A percentile compares a stretch with the other conserved stretches of the same genome.
Conservation (phyloP, 176 grass and related monocot species). For the Triticum turgidum region DNA sequence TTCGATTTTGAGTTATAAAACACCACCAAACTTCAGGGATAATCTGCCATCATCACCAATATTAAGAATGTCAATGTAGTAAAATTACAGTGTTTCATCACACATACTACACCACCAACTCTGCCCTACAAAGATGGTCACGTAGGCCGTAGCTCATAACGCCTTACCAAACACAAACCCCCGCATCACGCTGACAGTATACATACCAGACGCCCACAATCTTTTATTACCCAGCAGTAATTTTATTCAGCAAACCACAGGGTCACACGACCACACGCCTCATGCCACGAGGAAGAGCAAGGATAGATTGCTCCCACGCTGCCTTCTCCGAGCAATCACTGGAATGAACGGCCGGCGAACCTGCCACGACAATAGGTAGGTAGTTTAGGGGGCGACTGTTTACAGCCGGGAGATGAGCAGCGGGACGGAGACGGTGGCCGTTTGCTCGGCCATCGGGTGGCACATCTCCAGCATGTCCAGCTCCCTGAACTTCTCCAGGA, state of each 20-base stretch:
- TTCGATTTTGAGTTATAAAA: not conserved
- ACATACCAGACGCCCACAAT: not conserved
- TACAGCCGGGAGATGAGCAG: slow-evolving; percentile 89
- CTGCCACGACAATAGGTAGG: not conserved
- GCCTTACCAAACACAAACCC: not conserved
- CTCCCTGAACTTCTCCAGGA: slow-evolving; percentile 83
- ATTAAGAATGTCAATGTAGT: not conserved
- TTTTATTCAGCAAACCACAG: slow-evolving; percentile 23
- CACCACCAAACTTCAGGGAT: not conserved
- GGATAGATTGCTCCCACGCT: slow-evolving; percentile 17
- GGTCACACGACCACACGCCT: slow-evolving; percentile 36
- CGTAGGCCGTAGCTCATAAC: not conserved
- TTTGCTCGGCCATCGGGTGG: slow-evolving; percentile 75
- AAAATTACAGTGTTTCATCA: slow-evolving; percentile 36
- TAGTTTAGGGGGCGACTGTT: not conserved
- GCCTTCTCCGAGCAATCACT: slow-evolving; percentile 52
- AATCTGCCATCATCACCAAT: not conserved
- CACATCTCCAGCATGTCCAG: slow-evolving; percentile 67
- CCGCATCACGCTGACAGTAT: not conserved
- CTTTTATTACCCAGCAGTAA: not conserved
- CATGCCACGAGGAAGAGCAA: slow-evolving; percentile 41
- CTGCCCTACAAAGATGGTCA: not conserved
- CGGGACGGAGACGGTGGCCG: slow-evolving; percentile 63
- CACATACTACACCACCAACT: not conserved
- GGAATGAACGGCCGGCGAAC: slow-evolving; percentile 25